phyloP scores from a whole-genome alignment of 169 alveolate species.

The Plasmodium malariae region DNA sequence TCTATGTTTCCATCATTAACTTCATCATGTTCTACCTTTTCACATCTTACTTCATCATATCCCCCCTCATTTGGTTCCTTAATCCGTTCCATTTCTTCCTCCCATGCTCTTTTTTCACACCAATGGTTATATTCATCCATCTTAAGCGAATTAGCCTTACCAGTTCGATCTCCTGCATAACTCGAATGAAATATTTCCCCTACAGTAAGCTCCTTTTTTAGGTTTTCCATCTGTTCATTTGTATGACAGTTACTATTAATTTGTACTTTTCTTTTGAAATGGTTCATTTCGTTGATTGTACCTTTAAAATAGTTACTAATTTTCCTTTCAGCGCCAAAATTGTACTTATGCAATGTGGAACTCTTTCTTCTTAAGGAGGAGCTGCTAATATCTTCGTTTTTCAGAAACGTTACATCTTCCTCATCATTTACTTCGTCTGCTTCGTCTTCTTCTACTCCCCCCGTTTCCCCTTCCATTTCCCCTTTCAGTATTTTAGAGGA shows the following conservation, averaged over 20 bases:
- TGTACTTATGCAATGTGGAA: too few species aligned
- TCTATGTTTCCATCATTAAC: slow-evolving; percentile 27
- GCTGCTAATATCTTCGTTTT: too few species aligned
- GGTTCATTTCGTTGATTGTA: neutral
- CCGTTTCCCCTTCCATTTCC: neutral
- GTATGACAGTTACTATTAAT: slow-evolving; percentile 23
- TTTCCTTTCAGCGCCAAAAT: slow-evolving; percentile 2
- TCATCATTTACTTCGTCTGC: too few species aligned
- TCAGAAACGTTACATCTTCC: neutral
- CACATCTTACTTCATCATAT: neutral
- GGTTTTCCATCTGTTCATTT: neutral
- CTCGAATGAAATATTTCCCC: neutral
- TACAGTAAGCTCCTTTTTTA: neutral
- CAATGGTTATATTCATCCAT: neutral
- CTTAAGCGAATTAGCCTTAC: neutral
- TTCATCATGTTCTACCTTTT: neutral
- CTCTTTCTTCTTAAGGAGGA: too few species aligned
- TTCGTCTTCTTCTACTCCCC: neutral
- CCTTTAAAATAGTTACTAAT: neutral
- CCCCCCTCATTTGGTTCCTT: neutral
- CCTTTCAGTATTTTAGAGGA: neutral
- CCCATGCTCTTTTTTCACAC: neutral
- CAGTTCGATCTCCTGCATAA: too few species aligned
- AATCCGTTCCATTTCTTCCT: neutral
- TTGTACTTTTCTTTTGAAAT: neutral